Conservation (phyloP, 2,329 filamentous ascomycete species). For the Trichoderma sp. region DNA sequence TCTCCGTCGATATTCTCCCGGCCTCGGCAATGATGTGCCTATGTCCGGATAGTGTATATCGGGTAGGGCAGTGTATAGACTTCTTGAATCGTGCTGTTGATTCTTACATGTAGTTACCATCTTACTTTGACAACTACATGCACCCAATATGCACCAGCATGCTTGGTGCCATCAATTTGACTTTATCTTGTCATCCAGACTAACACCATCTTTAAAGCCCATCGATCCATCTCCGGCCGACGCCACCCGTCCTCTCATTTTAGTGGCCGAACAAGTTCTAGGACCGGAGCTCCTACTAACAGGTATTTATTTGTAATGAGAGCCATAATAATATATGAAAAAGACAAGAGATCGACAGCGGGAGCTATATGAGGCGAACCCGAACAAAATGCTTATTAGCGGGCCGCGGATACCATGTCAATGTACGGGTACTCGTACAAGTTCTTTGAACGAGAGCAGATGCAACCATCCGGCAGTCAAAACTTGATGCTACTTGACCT, state of each 20-base stretch:
- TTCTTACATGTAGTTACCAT: background rate
- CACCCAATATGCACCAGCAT: background rate
- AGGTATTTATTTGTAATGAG: background rate
- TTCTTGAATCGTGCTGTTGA: background rate
- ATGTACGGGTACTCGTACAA: background rate
- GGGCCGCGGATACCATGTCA: background rate
- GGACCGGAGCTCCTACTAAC: background rate
- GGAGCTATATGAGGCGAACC: constrained; percentile 5
- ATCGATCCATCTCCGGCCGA: constrained; percentile 7
- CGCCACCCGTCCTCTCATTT: constrained; percentile 5
- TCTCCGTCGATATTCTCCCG: background rate
- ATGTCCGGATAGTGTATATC: background rate
- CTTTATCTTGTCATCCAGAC: background rate
- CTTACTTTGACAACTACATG: background rate
- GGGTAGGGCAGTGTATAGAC: background rate
- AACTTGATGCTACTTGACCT: background rate
- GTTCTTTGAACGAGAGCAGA: background rate
- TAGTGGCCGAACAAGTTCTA: background rate
- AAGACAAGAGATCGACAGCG: background rate
- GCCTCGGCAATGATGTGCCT: background rate
- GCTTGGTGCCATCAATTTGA: background rate
- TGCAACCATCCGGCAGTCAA: background rate
- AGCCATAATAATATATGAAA: background rate
- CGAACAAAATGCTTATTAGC: background rate
- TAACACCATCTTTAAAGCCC: background rate